phyloP scores from a whole-genome alignment of 257 asterid species.

The Rauvolfia tetraphylla region DNA sequence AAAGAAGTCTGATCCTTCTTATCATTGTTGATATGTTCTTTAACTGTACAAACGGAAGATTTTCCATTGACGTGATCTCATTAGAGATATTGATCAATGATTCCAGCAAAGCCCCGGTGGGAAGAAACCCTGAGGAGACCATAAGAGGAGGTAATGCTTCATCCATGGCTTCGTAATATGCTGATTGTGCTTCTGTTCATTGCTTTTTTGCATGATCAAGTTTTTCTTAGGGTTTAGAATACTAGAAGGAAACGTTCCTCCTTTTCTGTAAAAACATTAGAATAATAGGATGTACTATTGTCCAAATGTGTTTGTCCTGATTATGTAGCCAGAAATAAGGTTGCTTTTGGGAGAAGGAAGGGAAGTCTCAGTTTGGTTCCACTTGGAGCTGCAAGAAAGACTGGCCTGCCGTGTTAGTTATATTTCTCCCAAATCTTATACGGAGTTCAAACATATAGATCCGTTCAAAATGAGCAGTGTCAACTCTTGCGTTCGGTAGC shows the following conservation, averaged over 20 bases:
- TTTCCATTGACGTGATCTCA: constrained; percentile 40
- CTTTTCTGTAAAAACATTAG: constrained; percentile 17
- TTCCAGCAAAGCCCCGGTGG: constrained; percentile 51
- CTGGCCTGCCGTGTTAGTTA: constrained; percentile 41
- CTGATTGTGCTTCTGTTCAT: constrained; percentile 21
- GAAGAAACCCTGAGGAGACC: constrained; percentile 58
- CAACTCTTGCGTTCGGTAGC: constrained; percentile 21
- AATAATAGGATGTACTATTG: constrained; percentile 27
- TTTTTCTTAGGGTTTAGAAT: constrained; percentile 11
- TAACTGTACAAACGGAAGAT: constrained; percentile 39
- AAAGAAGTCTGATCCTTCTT: constrained; percentile 55
- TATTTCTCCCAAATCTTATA: constrained; percentile 6
- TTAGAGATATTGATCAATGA: constrained; percentile 49
- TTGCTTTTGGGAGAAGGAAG: constrained; percentile 31
- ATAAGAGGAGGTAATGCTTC: constrained; percentile 37
- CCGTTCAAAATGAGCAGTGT: constrained; percentile 15
- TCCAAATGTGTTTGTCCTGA: constrained; percentile 39
- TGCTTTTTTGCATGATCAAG: constrained; percentile 20
- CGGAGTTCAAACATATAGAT: constrained; percentile 12
- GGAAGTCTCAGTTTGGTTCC: constrained; percentile 52
- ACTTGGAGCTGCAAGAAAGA: constrained; percentile 68
- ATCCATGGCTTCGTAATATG: constrained; percentile 37
- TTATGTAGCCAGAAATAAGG: constrained; percentile 27
- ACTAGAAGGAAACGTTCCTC: constrained; percentile 26
- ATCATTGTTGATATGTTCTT: constrained; percentile 54